A percentile compares a stretch with the other conserved stretches of the same genome.
Evolutionary conservation across 1,139 yeast genomes (phyloP).

Genomic region (Candida neerlandica): DNA sequence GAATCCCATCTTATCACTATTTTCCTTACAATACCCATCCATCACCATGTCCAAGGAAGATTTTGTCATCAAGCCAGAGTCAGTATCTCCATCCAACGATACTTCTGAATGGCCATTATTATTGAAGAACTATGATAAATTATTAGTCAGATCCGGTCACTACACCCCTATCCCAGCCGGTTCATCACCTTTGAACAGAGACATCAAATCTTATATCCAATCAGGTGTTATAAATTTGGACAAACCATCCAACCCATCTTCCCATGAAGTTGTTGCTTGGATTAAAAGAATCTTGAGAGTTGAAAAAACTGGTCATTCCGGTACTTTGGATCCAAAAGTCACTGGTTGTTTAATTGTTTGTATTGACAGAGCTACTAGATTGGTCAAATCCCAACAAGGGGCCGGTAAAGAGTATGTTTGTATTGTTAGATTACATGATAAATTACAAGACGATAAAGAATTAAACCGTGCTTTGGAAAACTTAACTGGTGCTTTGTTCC

Average conservation of each 20-base stretch:
- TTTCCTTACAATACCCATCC: background rate
- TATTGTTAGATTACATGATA: slow-evolving; percentile 93
- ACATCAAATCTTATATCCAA: slow-evolving; percentile 82
- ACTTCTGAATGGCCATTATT: slow-evolving; percentile 95
- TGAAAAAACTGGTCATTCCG: slow-evolving; percentile 98
- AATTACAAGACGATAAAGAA: slow-evolving; percentile 86
- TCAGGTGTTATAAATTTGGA: slow-evolving; percentile 97
- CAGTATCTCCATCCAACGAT: slow-evolving; percentile 75
- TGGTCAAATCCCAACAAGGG: slow-evolving; percentile 98
- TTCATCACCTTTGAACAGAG: slow-evolving; percentile 92
- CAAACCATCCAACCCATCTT: slow-evolving; percentile 96
- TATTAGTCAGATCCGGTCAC: slow-evolving; percentile 92
- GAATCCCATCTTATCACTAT: background rate
- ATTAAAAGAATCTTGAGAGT: slow-evolving; percentile 91
- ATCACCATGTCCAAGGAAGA: slow-evolving; percentile 58
- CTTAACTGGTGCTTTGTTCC: slow-evolving; percentile 97
- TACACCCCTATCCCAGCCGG: slow-evolving; percentile 97
- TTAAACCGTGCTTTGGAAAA: slow-evolving; percentile 87
- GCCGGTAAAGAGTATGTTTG: slow-evolving; percentile 99
- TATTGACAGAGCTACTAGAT: slow-evolving; percentile 95
- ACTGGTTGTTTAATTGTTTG: slow-evolving; percentile 98
- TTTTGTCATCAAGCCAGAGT: slow-evolving; percentile 87
- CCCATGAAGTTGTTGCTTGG: slow-evolving; percentile 99
- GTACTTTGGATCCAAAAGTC: slow-evolving; percentile 98
- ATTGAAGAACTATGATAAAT: slow-evolving; percentile 90